Percentiles rank a stretch among this genome's conserved stretches.
These are phyloP conservation scores for Pythium coloratum DNA, from an alignment of 352 stramenopile species.

Conservation along the genomic window DNA sequence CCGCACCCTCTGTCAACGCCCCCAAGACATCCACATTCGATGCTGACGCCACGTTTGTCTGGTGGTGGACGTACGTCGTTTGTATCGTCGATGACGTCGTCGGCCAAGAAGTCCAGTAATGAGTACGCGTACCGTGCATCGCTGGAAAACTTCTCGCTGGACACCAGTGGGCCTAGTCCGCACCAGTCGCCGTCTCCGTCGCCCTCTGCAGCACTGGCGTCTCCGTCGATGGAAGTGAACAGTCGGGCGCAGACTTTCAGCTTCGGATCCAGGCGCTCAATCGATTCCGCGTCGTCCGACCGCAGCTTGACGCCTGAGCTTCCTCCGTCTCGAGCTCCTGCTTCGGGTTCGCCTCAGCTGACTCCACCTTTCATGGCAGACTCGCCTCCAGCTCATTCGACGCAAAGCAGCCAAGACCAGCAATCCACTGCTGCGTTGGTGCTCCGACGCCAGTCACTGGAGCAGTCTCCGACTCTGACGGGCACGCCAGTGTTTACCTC, in stretches of 20 bases:
- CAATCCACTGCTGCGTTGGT: slow-evolving; percentile 29
- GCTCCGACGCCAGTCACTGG: slow-evolving; percentile 15
- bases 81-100: slow-evolving; percentile 31
- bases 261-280: slow-evolving; percentile 10
- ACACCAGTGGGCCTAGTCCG: slow-evolving; percentile 24
- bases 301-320: slow-evolving; percentile 22
- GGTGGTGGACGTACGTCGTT: slow-evolving; percentile 22
- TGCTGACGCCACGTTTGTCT: slow-evolving; percentile 44
- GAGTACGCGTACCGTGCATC: slow-evolving; percentile 41
- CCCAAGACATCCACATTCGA: slow-evolving; percentile 63
- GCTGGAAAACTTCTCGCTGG: slow-evolving; percentile 70
- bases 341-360: slow-evolving; percentile 29
- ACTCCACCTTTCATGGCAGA: slow-evolving; percentile 39
- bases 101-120: slow-evolving; percentile 30
- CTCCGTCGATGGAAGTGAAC: background rate
- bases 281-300: slow-evolving; percentile 18
- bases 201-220: background rate
- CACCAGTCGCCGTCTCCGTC: slow-evolving; percentile 12
- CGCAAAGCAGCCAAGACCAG: background rate
- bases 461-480: slow-evolving; percentile 15
- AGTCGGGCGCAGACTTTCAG: slow-evolving; percentile 20
- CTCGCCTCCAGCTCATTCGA: background rate
- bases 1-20: slow-evolving; percentile 59
- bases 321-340: background rate
- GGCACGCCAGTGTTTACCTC: slow-evolving; percentile 37